A percentile compares a stretch with the other conserved stretches of the same genome.
These are phyloP conservation scores for Grammothele lineata DNA, from an alignment of 768 basidiomycete genomes.

Conservation along the genomic window DNA sequence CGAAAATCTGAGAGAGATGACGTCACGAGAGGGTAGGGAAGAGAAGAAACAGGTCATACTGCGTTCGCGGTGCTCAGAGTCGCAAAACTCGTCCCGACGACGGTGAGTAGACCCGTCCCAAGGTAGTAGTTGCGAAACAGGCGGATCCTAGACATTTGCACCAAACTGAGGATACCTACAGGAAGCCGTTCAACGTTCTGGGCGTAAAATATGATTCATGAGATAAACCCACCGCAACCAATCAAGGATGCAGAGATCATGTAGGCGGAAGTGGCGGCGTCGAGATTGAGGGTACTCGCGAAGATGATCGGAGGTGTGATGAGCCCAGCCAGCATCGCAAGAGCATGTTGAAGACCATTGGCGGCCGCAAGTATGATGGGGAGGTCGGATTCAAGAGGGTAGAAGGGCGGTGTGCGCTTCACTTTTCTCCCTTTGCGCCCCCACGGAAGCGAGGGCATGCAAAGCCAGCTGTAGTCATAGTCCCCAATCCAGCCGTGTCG, in stretches of 20 bases:
- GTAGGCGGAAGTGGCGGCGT: slow-evolving; percentile 58
- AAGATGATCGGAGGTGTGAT: slow-evolving; percentile 85
- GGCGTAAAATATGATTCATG: neutral
- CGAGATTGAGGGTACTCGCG: slow-evolving; percentile 56
- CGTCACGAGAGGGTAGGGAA: neutral
- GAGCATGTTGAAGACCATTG: slow-evolving; percentile 69
- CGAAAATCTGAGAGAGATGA: slow-evolving; percentile 51
- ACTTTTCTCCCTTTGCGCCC: slow-evolving; percentile 22
- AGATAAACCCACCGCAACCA: slow-evolving; percentile 57
- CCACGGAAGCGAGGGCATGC: slow-evolving; percentile 65
- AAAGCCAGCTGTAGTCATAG: slow-evolving; percentile 74
- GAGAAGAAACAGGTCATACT: neutral
- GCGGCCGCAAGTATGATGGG: slow-evolving; percentile 71
- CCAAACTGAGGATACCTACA: slow-evolving; percentile 69
- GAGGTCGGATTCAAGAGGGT: slow-evolving; percentile 65
- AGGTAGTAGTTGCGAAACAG: slow-evolving; percentile 63
- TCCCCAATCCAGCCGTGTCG: slow-evolving; percentile 78
- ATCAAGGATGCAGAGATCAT: slow-evolving; percentile 82
- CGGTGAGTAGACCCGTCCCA: slow-evolving; percentile 77
- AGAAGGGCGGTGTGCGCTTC: slow-evolving; percentile 59
- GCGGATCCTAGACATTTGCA: slow-evolving; percentile 72
- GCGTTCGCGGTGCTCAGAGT: slow-evolving; percentile 45
- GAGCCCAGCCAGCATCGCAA: slow-evolving; percentile 80
- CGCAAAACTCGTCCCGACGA: slow-evolving; percentile 79
- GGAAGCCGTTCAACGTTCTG: neutral